Evolutionary conservation across 2,329 filamentous ascomycete genomes (phyloP).

Genomic region (Diaporthe sp.): DNA sequence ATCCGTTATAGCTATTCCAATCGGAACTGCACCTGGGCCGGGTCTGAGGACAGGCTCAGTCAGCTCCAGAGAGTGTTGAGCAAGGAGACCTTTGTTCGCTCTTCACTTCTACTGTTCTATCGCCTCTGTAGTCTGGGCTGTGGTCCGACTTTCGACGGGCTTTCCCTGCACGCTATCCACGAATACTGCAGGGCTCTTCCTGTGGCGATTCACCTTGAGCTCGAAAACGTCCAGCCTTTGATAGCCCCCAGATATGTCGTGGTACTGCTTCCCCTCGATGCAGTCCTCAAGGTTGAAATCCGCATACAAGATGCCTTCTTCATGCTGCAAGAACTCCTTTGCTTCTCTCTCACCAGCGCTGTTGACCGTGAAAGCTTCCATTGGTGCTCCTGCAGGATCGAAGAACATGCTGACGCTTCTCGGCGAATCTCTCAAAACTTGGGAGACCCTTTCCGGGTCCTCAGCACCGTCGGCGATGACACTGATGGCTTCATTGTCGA

Average conservation of each 20-base stretch:
- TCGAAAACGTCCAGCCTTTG: slow-evolving; percentile 42
- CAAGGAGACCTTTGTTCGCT: not conserved
- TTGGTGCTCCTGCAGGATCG: not conserved
- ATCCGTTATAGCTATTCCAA: not conserved
- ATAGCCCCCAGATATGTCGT: slow-evolving; percentile 44
- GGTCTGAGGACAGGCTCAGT: not conserved
- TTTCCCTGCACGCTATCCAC: not conserved
- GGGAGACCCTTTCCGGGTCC: slow-evolving; percentile 19
- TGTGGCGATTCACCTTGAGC: slow-evolving; percentile 7
- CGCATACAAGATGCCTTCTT: slow-evolving; percentile 41
- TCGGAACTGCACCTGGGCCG: not conserved
- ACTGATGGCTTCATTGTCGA: slow-evolving; percentile 37
- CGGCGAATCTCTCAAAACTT: not conserved
- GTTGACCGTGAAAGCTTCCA: slow-evolving; percentile 14
- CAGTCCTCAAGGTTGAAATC: slow-evolving; percentile 36
- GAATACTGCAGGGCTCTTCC: slow-evolving; percentile 16
- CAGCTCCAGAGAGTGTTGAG: not conserved
- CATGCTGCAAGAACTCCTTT: slow-evolving; percentile 37
- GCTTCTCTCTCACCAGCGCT: slow-evolving; percentile 13
- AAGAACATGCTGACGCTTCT: slow-evolving; percentile 22
- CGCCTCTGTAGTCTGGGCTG: not conserved
- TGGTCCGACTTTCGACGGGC: not conserved
- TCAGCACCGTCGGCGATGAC: slow-evolving; percentile 12
- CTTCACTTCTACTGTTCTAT: not conserved
- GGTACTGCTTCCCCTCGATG: slow-evolving; percentile 37